Evolutionary conservation across 306 rosid genomes (phyloP).

Genomic region (Crotalaria pallida): DNA sequence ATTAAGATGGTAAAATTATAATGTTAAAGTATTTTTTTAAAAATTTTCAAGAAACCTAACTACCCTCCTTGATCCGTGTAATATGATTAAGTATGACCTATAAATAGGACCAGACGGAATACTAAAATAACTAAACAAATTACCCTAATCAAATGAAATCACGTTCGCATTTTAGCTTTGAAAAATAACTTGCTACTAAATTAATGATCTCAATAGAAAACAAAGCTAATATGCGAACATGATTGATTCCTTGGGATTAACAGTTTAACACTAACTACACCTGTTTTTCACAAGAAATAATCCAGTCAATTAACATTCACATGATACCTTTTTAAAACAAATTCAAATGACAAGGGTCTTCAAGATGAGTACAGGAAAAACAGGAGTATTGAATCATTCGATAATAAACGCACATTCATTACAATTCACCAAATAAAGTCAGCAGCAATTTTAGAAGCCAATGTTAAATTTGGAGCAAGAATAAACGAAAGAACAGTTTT

Average conservation of each 20-base stretch:
- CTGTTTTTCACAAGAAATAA: not conserved
- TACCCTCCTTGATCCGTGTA: too few relatives aligned
- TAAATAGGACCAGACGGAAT: too few relatives aligned
- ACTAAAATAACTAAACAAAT: too few relatives aligned
- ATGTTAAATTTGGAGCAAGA: not conserved
- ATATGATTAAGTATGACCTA: too few relatives aligned
- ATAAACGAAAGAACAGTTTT: constrained; percentile 5
- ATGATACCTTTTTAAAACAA: too few relatives aligned
- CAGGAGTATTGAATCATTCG: not conserved
- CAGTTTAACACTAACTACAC: not conserved
- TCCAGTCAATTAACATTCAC: not conserved
- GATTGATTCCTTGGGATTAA: not conserved
- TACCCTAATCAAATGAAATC: too few relatives aligned
- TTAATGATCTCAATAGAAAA: not conserved
- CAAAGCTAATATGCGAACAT: not conserved
- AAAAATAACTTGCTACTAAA: not conserved
- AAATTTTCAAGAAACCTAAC: too few relatives aligned
- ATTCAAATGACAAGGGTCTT: not conserved
- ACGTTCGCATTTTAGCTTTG: too few relatives aligned
- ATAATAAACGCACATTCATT: not conserved
- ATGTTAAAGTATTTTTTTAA: too few relatives aligned
- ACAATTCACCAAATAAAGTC: not conserved
- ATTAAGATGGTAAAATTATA: too few relatives aligned
- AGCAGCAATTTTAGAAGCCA: constrained; percentile 8
- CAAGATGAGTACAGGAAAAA: not conserved